phyloP scores from a whole-genome alignment of 2,329 filamentous ascomycete genomes.

The Pseudocercospora crystallina region DNA sequence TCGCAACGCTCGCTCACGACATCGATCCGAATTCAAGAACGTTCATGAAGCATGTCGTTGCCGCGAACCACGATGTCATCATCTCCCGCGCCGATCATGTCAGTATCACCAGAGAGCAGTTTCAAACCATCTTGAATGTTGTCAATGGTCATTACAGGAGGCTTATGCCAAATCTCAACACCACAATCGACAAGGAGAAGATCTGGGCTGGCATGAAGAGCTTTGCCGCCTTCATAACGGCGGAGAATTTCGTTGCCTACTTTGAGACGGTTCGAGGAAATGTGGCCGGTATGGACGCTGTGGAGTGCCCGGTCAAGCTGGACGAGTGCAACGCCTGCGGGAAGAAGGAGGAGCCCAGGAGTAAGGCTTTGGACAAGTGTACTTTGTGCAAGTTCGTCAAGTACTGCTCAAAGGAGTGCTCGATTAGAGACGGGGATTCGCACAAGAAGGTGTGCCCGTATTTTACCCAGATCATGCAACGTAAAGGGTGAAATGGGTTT shows the following conservation, averaged over 20 bases:
- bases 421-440: no score
- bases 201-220: no score
- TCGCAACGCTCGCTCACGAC: not conserved
- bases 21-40: not conserved
- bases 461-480: no score
- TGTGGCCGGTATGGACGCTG: no score
- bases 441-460: no score
- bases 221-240: not conserved
- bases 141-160: not conserved
- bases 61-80: not conserved
- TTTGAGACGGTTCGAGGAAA: not conserved
- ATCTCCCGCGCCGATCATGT: not conserved
- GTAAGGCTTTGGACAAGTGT: no score
- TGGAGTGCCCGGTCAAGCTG: no score
- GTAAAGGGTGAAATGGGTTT: no score
- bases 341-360: no score
- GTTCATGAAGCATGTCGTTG: not conserved
- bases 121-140: not conserved
- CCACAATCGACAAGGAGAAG: not conserved
- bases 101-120: not conserved
- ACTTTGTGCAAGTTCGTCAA: no score
- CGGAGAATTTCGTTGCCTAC: conserved; percentile 2
- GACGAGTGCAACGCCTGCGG: no score
- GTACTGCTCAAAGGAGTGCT: no score
- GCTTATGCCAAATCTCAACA: not conserved